Base-by-base conservation (phyloP, 1,284 basidiomycete species). In the Ganoderma sinense region DNA sequence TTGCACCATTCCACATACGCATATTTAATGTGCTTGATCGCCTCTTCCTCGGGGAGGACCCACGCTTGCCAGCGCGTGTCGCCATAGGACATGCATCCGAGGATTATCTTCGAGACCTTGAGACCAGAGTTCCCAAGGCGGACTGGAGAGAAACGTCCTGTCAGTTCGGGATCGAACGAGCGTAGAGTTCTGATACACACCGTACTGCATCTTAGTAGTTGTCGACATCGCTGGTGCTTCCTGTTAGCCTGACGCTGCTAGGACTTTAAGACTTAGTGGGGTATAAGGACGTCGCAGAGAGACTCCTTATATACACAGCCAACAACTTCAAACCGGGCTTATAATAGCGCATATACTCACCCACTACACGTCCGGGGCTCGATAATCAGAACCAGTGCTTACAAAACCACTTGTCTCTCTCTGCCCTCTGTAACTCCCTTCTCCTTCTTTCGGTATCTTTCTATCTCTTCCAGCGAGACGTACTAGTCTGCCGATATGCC, bases 71-170 rank as follows among this genome's bases (percentile, higher is more conserved):
- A 84, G 16, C 74, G 70, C n/a, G 78, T 71, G 39, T 69, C 72
- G 16, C 84, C 84, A 69, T 84, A 86, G 14, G 76, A 76, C 84
- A 86, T 86, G 69, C 81, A 82, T 13, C 84, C 84, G 5, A 85
- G 75, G 73, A 85, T 84, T 68, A 84, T 79, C 71, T 77, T 80
- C 13, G 83, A 83, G 18, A 84, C 83, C 71, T 85, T 85, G 62
- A 87, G 76, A 1, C 85, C 85, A 7, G 82, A 84, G 65, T 83
- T 83, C 23, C 86, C 86, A 16, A 87, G 80, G 14, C 82, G 79
- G n/a, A 84, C 84, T 82, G 64, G 7, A 33, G 39, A 7, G 33
- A 18, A n/a, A n/a, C n/a, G n/a, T n/a, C n/a, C 10, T 7, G 36
- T 59, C 33, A 23, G 56, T 4, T n/a, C 11, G 14, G 2, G 8